A percentile compares a stretch with the other conserved stretches of the same genome.
These are phyloP conservation scores for Seiridium cupressi DNA, from an alignment of 2,329 filamentous ascomycete species.

Conservation along the genomic window DNA sequence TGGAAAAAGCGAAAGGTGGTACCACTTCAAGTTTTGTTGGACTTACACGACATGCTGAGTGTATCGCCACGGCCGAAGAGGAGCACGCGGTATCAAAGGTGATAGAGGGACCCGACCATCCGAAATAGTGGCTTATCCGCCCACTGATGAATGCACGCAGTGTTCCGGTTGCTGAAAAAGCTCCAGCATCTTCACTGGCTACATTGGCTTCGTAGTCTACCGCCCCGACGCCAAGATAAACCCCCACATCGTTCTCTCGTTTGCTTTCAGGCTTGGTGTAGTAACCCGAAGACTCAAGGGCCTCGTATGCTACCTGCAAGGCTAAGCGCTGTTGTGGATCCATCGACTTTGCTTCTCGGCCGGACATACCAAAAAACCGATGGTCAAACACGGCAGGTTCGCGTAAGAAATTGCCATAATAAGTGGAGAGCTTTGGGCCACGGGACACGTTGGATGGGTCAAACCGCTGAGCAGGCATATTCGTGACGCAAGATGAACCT, in stretches of 20 bases:
- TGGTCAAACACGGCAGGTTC: slow-evolving; percentile 22
- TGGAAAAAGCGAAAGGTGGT: neutral
- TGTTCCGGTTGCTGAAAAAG: slow-evolving; percentile 31
- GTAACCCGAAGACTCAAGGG: slow-evolving; percentile 18
- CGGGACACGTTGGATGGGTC: neutral
- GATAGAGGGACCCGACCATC: slow-evolving; percentile 32
- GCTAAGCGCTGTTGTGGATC: slow-evolving; percentile 25
- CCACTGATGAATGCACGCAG: slow-evolving; percentile 29
- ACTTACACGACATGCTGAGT: slow-evolving; percentile 25
- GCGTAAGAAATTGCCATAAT: slow-evolving; percentile 20
- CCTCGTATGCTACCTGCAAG: slow-evolving; percentile 18
- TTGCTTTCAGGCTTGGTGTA: slow-evolving; percentile 6
- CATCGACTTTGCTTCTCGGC: slow-evolving; percentile 23
- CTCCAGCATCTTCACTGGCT: slow-evolving; percentile 19
- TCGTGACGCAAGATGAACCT: neutral
- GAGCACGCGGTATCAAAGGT: slow-evolving; percentile 37
- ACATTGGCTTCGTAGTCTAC: slow-evolving; percentile 17
- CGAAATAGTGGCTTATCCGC: slow-evolving; percentile 31
- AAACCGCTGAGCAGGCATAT: neutral
- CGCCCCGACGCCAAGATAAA: slow-evolving; percentile 21
- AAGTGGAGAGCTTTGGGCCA: slow-evolving; percentile 1
- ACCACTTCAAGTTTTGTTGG: too few species aligned
- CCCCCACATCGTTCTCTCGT: slow-evolving; percentile 19
- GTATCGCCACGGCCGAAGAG: slow-evolving; percentile 31
- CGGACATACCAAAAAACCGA: slow-evolving; percentile 24